A percentile compares a stretch with the other conserved stretches of the same genome.
Evolutionary conservation across 1,284 basidiomycete genomes (phyloP).

Genomic region (Coniferiporia sulphurascens): DNA sequence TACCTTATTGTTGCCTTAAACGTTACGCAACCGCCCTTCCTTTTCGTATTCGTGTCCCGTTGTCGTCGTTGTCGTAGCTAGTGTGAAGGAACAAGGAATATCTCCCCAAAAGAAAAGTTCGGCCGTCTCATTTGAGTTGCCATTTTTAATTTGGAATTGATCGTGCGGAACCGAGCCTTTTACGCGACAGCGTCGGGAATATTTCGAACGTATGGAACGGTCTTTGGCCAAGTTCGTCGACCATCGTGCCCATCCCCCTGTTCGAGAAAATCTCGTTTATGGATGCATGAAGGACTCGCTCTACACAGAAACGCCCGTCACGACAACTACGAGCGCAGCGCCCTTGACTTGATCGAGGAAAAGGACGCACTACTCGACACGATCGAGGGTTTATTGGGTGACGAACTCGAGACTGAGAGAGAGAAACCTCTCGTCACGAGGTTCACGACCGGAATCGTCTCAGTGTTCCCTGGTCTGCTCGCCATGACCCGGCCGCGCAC

Average conservation of each 20-base stretch:
- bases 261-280: slow-evolving; percentile 2
- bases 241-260: neutral
- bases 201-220: neutral
- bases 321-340: neutral
- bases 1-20: neutral
- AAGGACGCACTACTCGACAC: slow-evolving; percentile 1
- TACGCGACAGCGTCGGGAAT: neutral
- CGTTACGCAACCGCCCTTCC: neutral
- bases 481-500: slow-evolving; percentile 16
- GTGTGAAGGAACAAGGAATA: neutral
- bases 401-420: slow-evolving; percentile 2
- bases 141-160: neutral
- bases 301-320: slow-evolving; percentile 9
- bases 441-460: neutral
- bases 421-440: neutral
- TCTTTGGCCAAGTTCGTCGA: neutral
- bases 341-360: neutral
- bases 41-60: neutral
- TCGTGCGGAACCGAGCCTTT: neutral
- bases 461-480: neutral
- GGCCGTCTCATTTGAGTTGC: no score
- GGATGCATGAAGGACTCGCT: slow-evolving; percentile 13
- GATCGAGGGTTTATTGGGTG: neutral
- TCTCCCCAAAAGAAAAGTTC: neutral
- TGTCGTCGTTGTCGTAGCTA: neutral